Evolutionary conservation across 192 early-diverging fungal genomes (phyloP), one percentile per base, ranked within the genome.

Genomic region (Backusella australiensis): DNA sequence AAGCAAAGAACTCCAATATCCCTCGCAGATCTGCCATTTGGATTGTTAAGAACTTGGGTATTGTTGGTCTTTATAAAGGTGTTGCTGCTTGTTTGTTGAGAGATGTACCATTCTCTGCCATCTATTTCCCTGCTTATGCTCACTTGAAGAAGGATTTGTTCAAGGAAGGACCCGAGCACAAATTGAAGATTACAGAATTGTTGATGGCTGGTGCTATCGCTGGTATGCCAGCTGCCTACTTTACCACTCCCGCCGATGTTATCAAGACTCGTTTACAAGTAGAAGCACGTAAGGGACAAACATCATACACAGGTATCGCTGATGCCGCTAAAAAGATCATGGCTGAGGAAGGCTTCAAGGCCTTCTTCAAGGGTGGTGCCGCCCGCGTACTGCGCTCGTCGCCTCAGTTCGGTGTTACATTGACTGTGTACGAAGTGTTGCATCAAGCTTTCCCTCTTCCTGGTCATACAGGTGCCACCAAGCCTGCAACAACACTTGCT

Each of bases 221-320:
- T 49, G 97, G 97, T 85, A 98, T 99, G 88, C 94, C 94, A 19
- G 97, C 97, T 21, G 96, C 97, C 6, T 99, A 97, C 86, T 91
- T 99, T 38, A 96, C 96, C 38, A 99, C 97, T 0, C 97, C 97
- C 17, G 95, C 96, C 38, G 97, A 99, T 86, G 97, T 99, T 34
- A 97, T 99, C 86, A 98, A 98, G 86, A 99, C 97, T 15, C 93
- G 97, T 71, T 83, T 99, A 39, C 97, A 99, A 84, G 97, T 97
- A 34, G 94, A 95, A 71, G 96, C 96, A 35, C 86, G 90, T 49
- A 90, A 92, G 77, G 96, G 96, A 68, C 93, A 97, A 81, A 95
- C 95, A 6, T 87, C 87, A 2, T 38, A 38, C 7, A 38, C 38
- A 9, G 97, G 97, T 19, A 91, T 99, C 39, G 29, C 86, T 2